Evolutionary conservation across 2,329 filamentous ascomycete genomes (phyloP).

Genomic region (Arthrobotrys musiformis): DNA sequence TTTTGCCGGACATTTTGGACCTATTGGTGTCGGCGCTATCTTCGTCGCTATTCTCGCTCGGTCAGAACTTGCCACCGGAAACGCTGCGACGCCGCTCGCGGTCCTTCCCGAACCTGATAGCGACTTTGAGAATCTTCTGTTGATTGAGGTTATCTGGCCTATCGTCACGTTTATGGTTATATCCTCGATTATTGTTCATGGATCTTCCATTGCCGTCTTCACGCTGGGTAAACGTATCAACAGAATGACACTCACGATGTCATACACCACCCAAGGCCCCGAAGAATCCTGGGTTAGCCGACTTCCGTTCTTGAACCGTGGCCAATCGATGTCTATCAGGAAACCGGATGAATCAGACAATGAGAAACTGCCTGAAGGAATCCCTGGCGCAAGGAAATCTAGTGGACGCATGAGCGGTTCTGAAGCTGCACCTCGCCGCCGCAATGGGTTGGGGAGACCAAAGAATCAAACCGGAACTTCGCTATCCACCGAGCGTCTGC

Average conservation of each 20-base stretch:
- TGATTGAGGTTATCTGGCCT: slow-evolving; percentile 92
- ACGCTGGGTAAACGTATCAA: slow-evolving; percentile 98
- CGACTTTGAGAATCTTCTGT: slow-evolving; percentile 71
- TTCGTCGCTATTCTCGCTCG: slow-evolving; percentile 93
- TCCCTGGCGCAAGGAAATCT: slow-evolving; percentile 81
- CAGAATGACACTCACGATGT: slow-evolving; percentile 76
- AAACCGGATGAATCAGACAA: slow-evolving; percentile 73
- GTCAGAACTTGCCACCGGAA: slow-evolving; percentile 83
- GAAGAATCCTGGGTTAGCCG: slow-evolving; percentile 95
- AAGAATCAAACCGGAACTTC: slow-evolving; percentile 63
- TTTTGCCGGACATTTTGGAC: slow-evolving; percentile 96
- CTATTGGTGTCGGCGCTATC: slow-evolving; percentile 95
- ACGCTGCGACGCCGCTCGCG: slow-evolving; percentile 76
- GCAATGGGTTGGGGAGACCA: slow-evolving; percentile 64
- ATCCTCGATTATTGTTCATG: slow-evolving; percentile 91
- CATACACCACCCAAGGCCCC: slow-evolving; percentile 92
- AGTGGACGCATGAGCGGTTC: slow-evolving; percentile 91
- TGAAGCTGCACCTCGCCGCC: slow-evolving; percentile 78
- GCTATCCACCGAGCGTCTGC: slow-evolving; percentile 59
- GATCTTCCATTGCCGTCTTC: slow-evolving; percentile 97
- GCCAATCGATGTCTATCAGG: slow-evolving; percentile 78
- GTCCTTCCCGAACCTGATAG: slow-evolving; percentile 68
- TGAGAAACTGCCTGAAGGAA: slow-evolving; percentile 73
- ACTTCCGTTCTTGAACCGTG: slow-evolving; percentile 82
- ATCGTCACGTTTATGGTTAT: slow-evolving; percentile 95